Base-by-base conservation (phyloP, 2,329 filamentous ascomycete species). In the Colletotrichum tofieldiae region DNA sequence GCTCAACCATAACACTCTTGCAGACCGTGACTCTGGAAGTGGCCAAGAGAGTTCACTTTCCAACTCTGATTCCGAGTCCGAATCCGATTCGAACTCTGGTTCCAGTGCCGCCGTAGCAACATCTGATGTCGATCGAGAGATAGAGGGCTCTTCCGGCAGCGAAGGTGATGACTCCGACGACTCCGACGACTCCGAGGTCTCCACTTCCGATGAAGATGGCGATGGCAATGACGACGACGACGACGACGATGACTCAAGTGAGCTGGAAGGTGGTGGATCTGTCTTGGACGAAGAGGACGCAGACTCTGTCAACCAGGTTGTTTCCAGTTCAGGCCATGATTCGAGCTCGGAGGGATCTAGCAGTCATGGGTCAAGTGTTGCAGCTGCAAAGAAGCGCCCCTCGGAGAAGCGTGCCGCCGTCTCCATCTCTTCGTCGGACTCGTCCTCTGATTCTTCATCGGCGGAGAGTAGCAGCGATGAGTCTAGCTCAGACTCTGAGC, bases 21-120 rank as follows among this genome's bases (percentile, higher is more conserved):
- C 14, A 9, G 51, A 70, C 29, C 75, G 76, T 3, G 73, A 71
- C 5, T 70, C 63, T 14, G 75, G 73, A 20, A 76, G 66, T 3
- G 16, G 2, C 14, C 51, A 64, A 37, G 60, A 32, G 32, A 58
- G 16, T 20, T 73, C 61, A 39, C 77, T 76, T 16, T 78, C 79
- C 0, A 76, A 78, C 6, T 80, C 80, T 12, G 80, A 80, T 6
- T 79, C 82, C 2, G 78, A 80, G 12, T 78, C 78, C 62, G 82
- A 82, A 8, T 49, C 82, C 2, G 78, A 80, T 12, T 78, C 82
- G 2, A 77, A 80, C 18, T 78, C 78, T 62, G 82, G 82, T 5
- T 47, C 45, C 9, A 20, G 23, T 37, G 43, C 29, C 20, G 39
- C 16, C 14, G 39, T 26, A 32, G 54, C 52, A 16, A 37, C 23